These are phyloP conservation scores for Leccinum fibrillosum DNA, from an alignment of 768 basidiomycete genomes.

Conservation along the genomic window DNA sequence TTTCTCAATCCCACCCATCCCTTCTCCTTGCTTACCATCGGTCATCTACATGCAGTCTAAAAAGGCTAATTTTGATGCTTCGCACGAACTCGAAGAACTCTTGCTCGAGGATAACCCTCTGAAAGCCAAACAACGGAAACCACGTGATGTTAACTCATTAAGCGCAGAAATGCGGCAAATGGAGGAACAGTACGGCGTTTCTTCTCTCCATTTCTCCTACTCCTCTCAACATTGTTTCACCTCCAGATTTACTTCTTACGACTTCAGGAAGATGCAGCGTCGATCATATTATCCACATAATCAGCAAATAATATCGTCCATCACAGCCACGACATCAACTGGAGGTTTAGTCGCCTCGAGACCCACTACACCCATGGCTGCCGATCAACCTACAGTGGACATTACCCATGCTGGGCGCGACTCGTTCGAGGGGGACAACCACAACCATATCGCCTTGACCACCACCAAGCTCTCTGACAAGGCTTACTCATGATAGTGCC, in stretches of 20 bases:
- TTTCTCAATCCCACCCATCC: background rate
- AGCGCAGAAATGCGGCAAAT: conserved; percentile 94
- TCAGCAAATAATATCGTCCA: conserved; percentile 57
- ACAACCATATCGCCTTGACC: conserved; percentile 38
- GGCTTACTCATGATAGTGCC: conserved; percentile 42
- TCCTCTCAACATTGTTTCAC: background rate
- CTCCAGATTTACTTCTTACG: conserved; percentile 82
- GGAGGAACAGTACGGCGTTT: conserved; percentile 87
- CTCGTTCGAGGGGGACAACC: conserved; percentile 40
- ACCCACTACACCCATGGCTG: conserved; percentile 62
- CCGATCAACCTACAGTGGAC: conserved; percentile 42
- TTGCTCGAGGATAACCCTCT: conserved; percentile 95
- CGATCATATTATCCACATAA: conserved; percentile 89
- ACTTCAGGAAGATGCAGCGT: conserved; percentile 88
- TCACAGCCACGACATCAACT: conserved; percentile 73
- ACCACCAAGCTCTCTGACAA: conserved; percentile 44
- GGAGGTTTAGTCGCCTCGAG: conserved; percentile 68
- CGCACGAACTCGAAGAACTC: conserved; percentile 95
- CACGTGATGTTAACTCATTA: conserved; percentile 76
- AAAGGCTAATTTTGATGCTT: conserved; percentile 98
- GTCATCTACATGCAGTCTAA: conserved; percentile 63
- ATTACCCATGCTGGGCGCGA: conserved; percentile 42
- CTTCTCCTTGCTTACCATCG: conserved; percentile 1
- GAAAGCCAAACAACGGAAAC: conserved; percentile 90
- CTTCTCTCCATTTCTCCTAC: background rate